These are phyloP conservation scores for Nothomitra cinnamomea DNA, from an alignment of 2,329 filamentous ascomycete genomes.

Conservation along the genomic window DNA sequence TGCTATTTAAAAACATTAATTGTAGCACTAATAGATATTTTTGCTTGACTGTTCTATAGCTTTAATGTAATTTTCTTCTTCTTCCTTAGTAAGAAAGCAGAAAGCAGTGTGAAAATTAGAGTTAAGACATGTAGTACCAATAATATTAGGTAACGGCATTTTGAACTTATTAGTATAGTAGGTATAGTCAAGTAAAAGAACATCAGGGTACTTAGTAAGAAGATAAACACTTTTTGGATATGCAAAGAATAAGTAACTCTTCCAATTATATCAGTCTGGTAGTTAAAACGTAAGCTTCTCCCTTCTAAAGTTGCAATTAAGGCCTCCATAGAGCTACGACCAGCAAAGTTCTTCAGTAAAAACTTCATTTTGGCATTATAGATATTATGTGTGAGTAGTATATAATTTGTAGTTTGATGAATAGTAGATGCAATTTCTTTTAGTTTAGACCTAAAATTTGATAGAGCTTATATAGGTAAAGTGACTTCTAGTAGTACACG, in stretches of 20 bases:
- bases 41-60: background rate
- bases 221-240: background rate
- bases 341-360: background rate
- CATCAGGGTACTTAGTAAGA: background rate
- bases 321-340: background rate
- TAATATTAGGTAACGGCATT: too few species aligned
- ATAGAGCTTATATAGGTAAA: background rate
- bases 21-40: background rate
- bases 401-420: background rate
- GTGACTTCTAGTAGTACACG: background rate
- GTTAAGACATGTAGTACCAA: too few species aligned
- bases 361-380: slow-evolving; percentile 1
- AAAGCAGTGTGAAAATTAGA: background rate
- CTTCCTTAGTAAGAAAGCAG: background rate
- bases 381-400: background rate
- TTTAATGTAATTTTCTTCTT: background rate
- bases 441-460: background rate
- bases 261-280: background rate
- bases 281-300: background rate
- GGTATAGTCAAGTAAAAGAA: too few species aligned
- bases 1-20: background rate
- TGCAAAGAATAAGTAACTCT: background rate
- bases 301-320: background rate
- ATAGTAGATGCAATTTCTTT: background rate
- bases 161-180: too few species aligned